Conservation (phyloP, 345 rosid genomes). For the Mercurialis annua region DNA sequence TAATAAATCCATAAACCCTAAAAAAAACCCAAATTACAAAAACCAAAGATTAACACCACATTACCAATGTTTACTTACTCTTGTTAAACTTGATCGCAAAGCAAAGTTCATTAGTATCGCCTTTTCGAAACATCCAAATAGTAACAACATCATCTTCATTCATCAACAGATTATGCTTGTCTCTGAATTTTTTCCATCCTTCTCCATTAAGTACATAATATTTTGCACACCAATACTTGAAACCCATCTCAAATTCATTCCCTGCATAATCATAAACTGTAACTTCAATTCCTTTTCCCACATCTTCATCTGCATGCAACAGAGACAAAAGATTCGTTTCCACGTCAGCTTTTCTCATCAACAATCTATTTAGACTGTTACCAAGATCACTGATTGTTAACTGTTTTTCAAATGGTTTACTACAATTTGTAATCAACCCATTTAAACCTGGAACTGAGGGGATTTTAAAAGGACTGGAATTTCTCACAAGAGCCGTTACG, state of each 20-base stretch:
- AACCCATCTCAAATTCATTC: slow-evolving; percentile 5
- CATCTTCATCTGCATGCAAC: slow-evolving; percentile 1
- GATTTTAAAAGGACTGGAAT: neutral
- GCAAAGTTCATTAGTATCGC: neutral
- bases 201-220: neutral
- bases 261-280: neutral
- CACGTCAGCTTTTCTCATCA: neutral
- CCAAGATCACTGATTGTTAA: slow-evolving; percentile 3
- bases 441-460: neutral
- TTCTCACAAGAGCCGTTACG: neutral
- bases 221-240: slow-evolving; percentile 7
- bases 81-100: neutral
- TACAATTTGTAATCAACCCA: slow-evolving; percentile 2
- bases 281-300: slow-evolving; percentile 4
- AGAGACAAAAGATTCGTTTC: neutral
- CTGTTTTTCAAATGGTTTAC: slow-evolving; percentile 20
- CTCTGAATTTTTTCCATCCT: slow-evolving; percentile 10
- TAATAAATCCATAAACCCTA: too few relatives aligned
- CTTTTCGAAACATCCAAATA: slow-evolving; percentile 11
- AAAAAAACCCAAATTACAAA: too few relatives aligned
- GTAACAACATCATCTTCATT: slow-evolving; percentile 16
- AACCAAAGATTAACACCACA: too few relatives aligned
- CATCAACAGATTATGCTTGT: neutral
- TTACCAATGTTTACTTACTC: too few relatives aligned
- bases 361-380: neutral